phyloP scores from a whole-genome alignment of 164 flowering plant species.

The Macadamia tetraphylla region DNA sequence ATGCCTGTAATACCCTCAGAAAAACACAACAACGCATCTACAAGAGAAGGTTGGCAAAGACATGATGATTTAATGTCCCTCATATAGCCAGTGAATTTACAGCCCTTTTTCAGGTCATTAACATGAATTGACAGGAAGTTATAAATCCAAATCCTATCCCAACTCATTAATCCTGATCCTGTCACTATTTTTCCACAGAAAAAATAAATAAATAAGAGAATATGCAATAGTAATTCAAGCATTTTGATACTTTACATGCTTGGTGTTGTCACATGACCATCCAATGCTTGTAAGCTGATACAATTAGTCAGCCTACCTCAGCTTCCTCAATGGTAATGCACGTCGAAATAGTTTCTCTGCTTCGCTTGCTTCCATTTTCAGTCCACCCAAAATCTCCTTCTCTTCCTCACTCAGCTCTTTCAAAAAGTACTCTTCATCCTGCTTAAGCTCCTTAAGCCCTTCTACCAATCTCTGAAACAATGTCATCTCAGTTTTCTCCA shows the following conservation, averaged over 20 bases:
- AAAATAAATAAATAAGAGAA: too few species aligned
- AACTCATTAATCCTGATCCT: too few species aligned
- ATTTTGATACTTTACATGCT: not conserved
- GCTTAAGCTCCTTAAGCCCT: conserved; percentile 60
- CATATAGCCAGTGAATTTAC: too few species aligned
- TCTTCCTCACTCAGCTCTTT: conserved; percentile 66
- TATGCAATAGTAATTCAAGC: too few species aligned
- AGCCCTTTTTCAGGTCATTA: too few species aligned
- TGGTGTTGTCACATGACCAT: not conserved
- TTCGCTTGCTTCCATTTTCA: conserved; percentile 82
- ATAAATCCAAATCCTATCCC: too few species aligned
- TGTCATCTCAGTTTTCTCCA: conserved; percentile 57
- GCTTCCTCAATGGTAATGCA: conserved; percentile 76
- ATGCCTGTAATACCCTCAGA: too few species aligned
- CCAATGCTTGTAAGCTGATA: not conserved
- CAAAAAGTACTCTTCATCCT: conserved; percentile 63
- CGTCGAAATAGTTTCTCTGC: conserved; percentile 77
- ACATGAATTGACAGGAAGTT: too few species aligned
- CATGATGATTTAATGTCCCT: too few species aligned
- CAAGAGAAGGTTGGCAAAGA: too few species aligned
- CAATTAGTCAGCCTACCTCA: conserved; percentile 33
- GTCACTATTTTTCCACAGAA: not conserved
- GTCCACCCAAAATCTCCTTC: conserved; percentile 56
- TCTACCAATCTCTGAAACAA: conserved; percentile 61
- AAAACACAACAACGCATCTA: too few species aligned